Evolutionary conservation across 495 filamentous ascomycete species (phyloP), one percentile per base, ranked within the genome.

Genomic region (Neurospora sp.): DNA sequence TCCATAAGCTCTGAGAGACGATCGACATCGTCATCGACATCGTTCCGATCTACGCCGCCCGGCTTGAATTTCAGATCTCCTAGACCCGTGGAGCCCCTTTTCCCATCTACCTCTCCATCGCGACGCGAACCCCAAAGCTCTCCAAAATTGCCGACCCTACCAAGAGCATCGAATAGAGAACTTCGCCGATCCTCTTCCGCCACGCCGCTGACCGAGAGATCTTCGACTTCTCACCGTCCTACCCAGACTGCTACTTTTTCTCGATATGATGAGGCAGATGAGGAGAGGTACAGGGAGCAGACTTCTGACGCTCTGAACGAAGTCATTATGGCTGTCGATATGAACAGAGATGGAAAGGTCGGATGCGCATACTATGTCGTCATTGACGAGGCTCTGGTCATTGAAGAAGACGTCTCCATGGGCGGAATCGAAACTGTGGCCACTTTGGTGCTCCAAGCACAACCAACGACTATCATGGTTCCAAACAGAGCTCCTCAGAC

Each of bases 281-380:
- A 66, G 54, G 23, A 35, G 54, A 35, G 54, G 54, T 35, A 66
- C 54, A 66, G 27, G 39, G 85, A 87, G 70, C 83, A 83, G 54
- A 35, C 54, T 18, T 66, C 54, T 5, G 93, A 97, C 74, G 85
- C 84, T 1, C 79, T 92, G 31, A 88, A 89, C 74, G 93, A 97
- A 80, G 84, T 96, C 40, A 89, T 98, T 73, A 93, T 94, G 88
- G 94, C 93, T 1, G 84, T 98, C 38, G 93, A 98, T 72, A 85
- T 93, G 78, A 89, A 87, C 71, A 89, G 92, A 27, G 83, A 88
- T 16, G 90, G 88, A 0, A 92, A 88, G 0, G 85, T 98, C 16
- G 96, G 96, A 6, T 98, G 94, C 79, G 90, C 92, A 35, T 97
- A 96, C 80, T 99, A 95, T 80, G 85, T 91, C 27, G 90, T 90